Conservation (phyloP, 2,329 filamentous ascomycete genomes). For the Aureobasidium lini region DNA sequence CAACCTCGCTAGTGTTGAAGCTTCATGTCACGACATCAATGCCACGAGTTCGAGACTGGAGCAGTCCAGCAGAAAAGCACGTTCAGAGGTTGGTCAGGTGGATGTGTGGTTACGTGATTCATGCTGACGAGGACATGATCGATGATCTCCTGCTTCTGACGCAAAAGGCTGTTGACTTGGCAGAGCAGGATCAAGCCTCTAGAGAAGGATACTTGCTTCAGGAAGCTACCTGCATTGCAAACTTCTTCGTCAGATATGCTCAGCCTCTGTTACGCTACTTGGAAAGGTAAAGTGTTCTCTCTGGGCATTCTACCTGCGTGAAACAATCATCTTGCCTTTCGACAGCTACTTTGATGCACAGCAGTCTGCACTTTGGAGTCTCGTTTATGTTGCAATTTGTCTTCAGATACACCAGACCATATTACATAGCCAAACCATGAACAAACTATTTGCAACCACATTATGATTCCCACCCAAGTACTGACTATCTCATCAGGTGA, state of each 20-base stretch:
- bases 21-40: neutral
- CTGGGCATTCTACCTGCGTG: too few relatives aligned
- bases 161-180: neutral
- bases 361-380: too few relatives aligned
- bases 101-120: neutral
- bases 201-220: neutral
- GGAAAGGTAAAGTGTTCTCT: neutral
- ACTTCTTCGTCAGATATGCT: neutral
- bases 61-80: neutral
- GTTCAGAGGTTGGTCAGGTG: conserved; percentile 7
- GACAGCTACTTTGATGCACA: too few relatives aligned
- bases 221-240: neutral
- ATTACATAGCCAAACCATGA: too few relatives aligned
- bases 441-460: too few relatives aligned
- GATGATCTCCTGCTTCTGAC: neutral
- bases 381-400: too few relatives aligned
- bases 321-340: too few relatives aligned
- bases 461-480: too few relatives aligned
- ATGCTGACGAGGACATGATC: conserved; percentile 3
- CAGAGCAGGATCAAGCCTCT: neutral
- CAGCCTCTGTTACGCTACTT: neutral
- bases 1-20: neutral
- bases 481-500: too few relatives aligned
- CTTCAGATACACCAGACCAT: too few relatives aligned
- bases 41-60: neutral